Base-by-base conservation (phyloP, 2,329 filamentous ascomycete species). In the Exophiala mesophila region DNA sequence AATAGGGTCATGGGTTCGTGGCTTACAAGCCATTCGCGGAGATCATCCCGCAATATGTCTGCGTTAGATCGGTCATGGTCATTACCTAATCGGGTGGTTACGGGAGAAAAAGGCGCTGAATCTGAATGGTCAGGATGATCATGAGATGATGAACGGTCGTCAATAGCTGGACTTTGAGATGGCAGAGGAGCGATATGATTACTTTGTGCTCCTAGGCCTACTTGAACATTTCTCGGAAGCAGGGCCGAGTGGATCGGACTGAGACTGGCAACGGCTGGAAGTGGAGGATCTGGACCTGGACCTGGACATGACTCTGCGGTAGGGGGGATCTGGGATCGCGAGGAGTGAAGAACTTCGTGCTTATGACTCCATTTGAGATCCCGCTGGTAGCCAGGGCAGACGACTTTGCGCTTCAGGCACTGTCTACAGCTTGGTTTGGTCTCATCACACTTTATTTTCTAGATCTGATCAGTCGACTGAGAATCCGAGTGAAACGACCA, bases 361-460 rank as follows among this genome's bases (percentile, higher is more conserved):
- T 40, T 45, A 31, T 45, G 36, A 31, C 42, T 45, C 42, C 42
- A 45, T 40, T 30, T 45, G 28, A 45, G 36, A 36, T 35, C 18
- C 19, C 42, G 42, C 36, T 40, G 39, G 36, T 45, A 45, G 21
- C 42, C 42, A 9, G 42, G 42, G 33, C 57, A 59, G 13, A 18
- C 17, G 28, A 52, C 42, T 31, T 53, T 53, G 15, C 55, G 45
- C 16, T 50, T 50, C 13, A 50, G 30, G 36, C 55, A 58, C 33
- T 48, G 48, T 19, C 39, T 36, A 36, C 56, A 58, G 33, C 39
- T 31, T 7, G 56, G 56, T 36, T 43, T 48, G 9, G 52, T 47
- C 39, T 59, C 55, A 38, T 59, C 54, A 29, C 57, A 59, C 38
- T 59, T 58, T n/a, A 58, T 44, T 18, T 49, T 45, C 42, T 45